Evolutionary conservation across 129 eudicot species (phyloP), one percentile per base, ranked within the genome.

Genomic region (Saposhnikovia divaricata): DNA sequence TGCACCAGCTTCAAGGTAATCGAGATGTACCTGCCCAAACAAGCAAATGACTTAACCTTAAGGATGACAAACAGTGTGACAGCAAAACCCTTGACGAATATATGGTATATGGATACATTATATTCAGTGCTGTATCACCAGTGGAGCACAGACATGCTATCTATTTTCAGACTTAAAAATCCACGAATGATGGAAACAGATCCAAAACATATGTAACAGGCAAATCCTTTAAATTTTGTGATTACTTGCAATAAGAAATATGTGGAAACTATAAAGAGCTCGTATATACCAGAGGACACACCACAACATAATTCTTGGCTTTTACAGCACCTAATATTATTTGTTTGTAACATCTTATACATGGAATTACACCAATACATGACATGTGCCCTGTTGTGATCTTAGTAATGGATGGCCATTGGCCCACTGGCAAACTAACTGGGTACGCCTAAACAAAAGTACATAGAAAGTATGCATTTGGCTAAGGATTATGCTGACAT

Each of bases 1-100:
- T 37, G 98, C 97, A 82, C 98, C 98, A 75, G 99, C 99, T 89
- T 95, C 99, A 59, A 95, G 93, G 90, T 95, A 95, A 88, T 95
- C 99, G 80, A 95, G 94, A 87, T 95, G 99, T 76, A 92, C 99
- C 99, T 95, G 88, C 79, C 59, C 78, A 53, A 78, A 19, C 51
- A 77, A 80, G 57, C 37, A 77, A 40, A 77, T 80, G 25, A 80
- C 45, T 47, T 50, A 73, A 78, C 70, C 16, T 38, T 44, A 31
- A 73, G 79, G 50, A 59, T 73, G 11, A 34, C 38, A 73, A 78
- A 65, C 12, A 15, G 77, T 47, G n/a, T 16, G 74, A 37, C 46
- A 77, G 21, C 21, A 12, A 57, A 66, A 68, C 2, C 15, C 34
- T 77, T 25, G 42, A 34, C 28, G 48, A 50, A 40, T 34, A 75